Percentiles rank a stretch among this genome's conserved stretches.
These are phyloP conservation scores for Trichoderma reesei DNA, from an alignment of 495 filamentous ascomycete genomes.

Conservation along the genomic window DNA sequence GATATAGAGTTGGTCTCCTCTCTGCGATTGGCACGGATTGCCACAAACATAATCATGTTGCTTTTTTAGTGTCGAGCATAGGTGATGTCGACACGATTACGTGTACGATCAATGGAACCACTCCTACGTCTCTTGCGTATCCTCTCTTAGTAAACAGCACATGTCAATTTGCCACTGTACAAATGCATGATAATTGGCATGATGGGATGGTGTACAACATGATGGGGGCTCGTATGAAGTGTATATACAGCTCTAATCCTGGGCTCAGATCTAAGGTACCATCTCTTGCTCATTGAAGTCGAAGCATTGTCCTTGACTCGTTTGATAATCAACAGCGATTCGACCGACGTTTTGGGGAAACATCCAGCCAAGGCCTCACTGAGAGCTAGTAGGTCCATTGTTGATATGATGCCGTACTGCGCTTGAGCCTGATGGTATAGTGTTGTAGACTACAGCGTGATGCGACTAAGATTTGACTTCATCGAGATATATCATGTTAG, in stretches of 20 bases:
- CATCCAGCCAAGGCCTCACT: no score
- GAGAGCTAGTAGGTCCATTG: no score
- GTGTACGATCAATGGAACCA: slow-evolving; percentile 1
- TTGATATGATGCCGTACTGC: no score
- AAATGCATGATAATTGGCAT: neutral
- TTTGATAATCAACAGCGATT: no score
- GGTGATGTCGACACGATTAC: neutral
- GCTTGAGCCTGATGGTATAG: no score
- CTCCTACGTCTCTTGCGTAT: neutral
- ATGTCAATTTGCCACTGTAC: neutral
- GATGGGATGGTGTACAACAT: neutral
- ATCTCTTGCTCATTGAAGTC: neutral
- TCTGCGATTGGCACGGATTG: neutral
- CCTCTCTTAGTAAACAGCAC: neutral
- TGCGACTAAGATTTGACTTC: no score
- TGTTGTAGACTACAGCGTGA: no score
- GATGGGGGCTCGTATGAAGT: neutral
- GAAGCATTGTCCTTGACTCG: neutral
- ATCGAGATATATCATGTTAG: no score
- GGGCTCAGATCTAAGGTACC: neutral
- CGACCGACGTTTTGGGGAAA: no score
- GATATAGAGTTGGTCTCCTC: slow-evolving; percentile 8
- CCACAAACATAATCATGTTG: neutral
- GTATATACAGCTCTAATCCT: neutral
- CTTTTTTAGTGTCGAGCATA: neutral